phyloP scores from a whole-genome alignment of 1,284 basidiomycete genomes.

The Ceratobasidium sp. region DNA sequence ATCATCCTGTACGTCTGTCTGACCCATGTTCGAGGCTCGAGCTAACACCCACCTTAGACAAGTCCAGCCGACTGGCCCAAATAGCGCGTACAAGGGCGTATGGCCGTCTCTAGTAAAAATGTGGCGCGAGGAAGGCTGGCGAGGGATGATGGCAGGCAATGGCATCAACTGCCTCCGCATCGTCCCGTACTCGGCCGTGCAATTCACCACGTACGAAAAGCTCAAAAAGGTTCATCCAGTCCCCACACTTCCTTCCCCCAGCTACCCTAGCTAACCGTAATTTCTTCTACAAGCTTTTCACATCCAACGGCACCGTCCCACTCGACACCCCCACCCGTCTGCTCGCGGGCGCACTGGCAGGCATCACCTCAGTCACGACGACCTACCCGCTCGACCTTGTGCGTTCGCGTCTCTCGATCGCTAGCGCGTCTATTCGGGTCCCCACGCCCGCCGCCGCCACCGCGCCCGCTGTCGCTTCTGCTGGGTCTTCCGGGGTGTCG shows the following conservation, averaged over 20 bases:
- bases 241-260: conserved; percentile 10
- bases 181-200: conserved; percentile 81
- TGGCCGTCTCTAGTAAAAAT: conserved; percentile 83
- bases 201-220: conserved; percentile 88
- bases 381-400: conserved; percentile 95
- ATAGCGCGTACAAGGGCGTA: conserved; percentile 79
- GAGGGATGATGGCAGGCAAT: conserved; percentile 83
- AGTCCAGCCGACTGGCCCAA: conserved; percentile 67
- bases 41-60: conserved; percentile 61
- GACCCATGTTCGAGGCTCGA: background rate
- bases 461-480: conserved; percentile 52
- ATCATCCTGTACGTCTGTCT: conserved; percentile 81
- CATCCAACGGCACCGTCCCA: conserved; percentile 67
- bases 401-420: conserved; percentile 89
- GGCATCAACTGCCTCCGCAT: conserved; percentile 82
- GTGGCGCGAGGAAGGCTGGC: conserved; percentile 92
- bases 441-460: conserved; percentile 43
- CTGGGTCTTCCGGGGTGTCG: background rate
- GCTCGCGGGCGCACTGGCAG: conserved; percentile 84
- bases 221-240: conserved; percentile 71
- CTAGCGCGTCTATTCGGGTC: conserved; percentile 73
- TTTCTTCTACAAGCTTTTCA: conserved; percentile 65
- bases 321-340: conserved; percentile 85
- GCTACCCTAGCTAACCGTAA: conserved; percentile 33
- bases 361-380: conserved; percentile 86